Base-by-base conservation (phyloP, 2,329 filamentous ascomycete species). In the Diatrype stigma region DNA sequence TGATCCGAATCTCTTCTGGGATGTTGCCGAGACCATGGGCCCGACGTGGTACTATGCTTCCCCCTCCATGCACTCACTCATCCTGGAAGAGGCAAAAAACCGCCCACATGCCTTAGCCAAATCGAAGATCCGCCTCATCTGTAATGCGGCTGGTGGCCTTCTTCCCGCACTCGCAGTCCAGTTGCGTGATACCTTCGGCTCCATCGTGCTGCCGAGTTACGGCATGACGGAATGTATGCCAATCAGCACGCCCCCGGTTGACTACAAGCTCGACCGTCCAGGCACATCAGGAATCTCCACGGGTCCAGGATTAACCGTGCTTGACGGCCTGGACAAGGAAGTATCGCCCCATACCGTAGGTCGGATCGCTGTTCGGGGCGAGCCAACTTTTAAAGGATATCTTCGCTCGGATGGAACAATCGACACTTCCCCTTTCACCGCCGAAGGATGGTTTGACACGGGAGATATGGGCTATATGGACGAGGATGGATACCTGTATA, bases 221-320 rank as follows among this genome's bases (percentile, higher is more conserved):
- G 79, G 78, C 17, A 81, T 82, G 79, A 82, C 79, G 1, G 79
- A 81, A 66, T 81, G 78, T 56, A 81, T 81, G 76, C 79, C 78
- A 0, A 81, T 81, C 45, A 78, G 76, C 2, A 79, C 77, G 3
- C 79, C 79, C 2, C 78, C 77, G 0, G 63, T 79, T n/a, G 61
- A 73, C 54, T 81, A 81, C 57, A 63, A 65, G 26, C 68, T 81
- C 4, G 76, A 80, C 49, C 73, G 75, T 3, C 68, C 73, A 40
- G 79, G 78, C 2, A 81, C 79, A 3, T 81, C 78, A 1, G 79
- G 79, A 23, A 63, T 78, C 45, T 73, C 70, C 26, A 73, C 74
- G 7, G 79, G 79, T 1, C 78, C 78, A 6, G 77, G 80, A 22
- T 65, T 81, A 8, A 62, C 71, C 4, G 77, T 82, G 38, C 61